These are phyloP conservation scores for Cardamine resedifolia DNA, from an alignment of 345 rosid genomes.

Conservation along the genomic window DNA sequence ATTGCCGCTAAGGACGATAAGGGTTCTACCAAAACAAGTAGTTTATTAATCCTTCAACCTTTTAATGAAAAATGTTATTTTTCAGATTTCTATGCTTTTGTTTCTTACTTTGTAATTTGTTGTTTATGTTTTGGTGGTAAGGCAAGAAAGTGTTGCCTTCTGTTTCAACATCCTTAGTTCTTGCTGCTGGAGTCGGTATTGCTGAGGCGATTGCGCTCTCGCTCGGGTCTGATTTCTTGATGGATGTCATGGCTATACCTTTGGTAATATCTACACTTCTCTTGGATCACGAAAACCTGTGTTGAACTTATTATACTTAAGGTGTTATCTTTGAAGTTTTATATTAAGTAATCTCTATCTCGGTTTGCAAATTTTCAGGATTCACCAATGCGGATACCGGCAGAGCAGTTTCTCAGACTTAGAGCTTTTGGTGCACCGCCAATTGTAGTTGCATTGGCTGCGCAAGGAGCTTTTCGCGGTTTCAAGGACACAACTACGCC, in stretches of 20 bases:
- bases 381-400: slow-evolving; percentile 84
- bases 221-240: slow-evolving; percentile 68
- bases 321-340: slow-evolving; percentile 8
- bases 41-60: slow-evolving; percentile 10
- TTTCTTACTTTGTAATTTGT: neutral
- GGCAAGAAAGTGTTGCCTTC: slow-evolving; percentile 68
- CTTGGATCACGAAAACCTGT: neutral
- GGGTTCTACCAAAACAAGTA: slow-evolving; percentile 18
- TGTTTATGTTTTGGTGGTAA: neutral
- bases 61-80: neutral
- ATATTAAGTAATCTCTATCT: neutral
- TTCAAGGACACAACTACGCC: slow-evolving; percentile 92
- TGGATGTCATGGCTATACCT: slow-evolving; percentile 94
- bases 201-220: slow-evolving; percentile 78
- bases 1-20: slow-evolving; percentile 32
- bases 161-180: slow-evolving; percentile 72
- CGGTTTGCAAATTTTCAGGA: slow-evolving; percentile 48
- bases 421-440: slow-evolving; percentile 96
- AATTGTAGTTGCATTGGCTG: slow-evolving; percentile 90
- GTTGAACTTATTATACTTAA: neutral
- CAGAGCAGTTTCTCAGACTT: slow-evolving; percentile 70
- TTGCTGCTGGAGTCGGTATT: slow-evolving; percentile 79
- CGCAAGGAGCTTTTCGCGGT: slow-evolving; percentile 94
- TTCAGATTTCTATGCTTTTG: neutral
- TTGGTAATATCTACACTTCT: slow-evolving; percentile 59